Conservation (phyloP, 164 flowering plant genomes). For the Pachysandra terminalis region DNA sequence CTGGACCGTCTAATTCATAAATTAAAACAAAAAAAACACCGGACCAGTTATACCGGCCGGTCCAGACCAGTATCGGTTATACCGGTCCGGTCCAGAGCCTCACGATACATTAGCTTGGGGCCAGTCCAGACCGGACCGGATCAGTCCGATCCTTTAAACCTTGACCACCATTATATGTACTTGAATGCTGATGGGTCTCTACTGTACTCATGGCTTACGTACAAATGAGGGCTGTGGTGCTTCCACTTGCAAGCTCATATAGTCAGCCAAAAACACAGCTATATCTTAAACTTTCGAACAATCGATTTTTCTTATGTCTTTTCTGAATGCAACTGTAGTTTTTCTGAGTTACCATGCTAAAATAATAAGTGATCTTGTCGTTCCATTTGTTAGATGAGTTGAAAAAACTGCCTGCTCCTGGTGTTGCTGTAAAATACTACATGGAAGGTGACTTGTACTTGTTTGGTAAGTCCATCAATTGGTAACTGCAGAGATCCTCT, state of each 20-base stretch:
- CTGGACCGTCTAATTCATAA: no score
- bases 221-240: not conserved
- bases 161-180: no score
- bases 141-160: no score
- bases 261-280: not conserved
- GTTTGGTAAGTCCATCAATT: slow-evolving; percentile 59
- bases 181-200: not conserved
- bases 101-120: no score
- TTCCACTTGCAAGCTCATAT: not conserved
- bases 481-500: not conserved
- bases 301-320: not conserved
- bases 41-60: no score
- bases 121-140: no score
- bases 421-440: slow-evolving; percentile 84
- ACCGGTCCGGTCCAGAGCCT: no score
- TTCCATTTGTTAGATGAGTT: slow-evolving; percentile 49
- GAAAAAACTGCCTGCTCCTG: slow-evolving; percentile 79
- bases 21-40: no score
- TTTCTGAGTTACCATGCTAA: not conserved
- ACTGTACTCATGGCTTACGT: no score
- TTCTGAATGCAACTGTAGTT: not conserved
- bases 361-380: not conserved
- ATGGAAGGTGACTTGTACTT: slow-evolving; percentile 85
- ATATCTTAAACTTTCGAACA: not conserved
- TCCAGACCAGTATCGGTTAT: no score